Evolutionary conservation across 768 basidiomycete species (phyloP).

Genomic region (Mycena haematopus): DNA sequence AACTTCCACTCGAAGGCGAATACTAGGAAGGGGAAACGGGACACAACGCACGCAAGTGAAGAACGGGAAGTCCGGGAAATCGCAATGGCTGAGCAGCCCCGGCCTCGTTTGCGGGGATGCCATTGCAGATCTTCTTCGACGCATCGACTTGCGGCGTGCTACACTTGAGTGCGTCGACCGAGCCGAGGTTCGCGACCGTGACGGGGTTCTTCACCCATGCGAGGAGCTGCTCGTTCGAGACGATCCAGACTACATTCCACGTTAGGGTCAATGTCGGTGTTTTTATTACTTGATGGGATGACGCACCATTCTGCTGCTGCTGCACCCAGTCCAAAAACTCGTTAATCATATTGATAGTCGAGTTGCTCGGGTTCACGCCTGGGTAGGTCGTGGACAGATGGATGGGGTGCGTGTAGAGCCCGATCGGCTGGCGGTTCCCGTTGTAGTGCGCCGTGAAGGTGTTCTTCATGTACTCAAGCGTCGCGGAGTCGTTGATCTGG

Average conservation of each 20-base stretch:
- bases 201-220: slow-evolving; percentile 78
- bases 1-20: too few species aligned
- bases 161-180: slow-evolving; percentile 64
- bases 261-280: background rate
- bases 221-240: slow-evolving; percentile 73
- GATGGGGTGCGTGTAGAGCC: slow-evolving; percentile 83
- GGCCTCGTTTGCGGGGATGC: slow-evolving; percentile 70
- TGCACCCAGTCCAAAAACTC: slow-evolving; percentile 85
- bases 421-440: slow-evolving; percentile 78
- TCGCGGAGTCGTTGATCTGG: slow-evolving; percentile 62
- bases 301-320: slow-evolving; percentile 61
- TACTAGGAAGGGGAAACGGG: slow-evolving; percentile 36
- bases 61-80: slow-evolving; percentile 80
- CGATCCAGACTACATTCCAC: slow-evolving; percentile 65
- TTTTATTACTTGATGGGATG: background rate
- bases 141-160: slow-evolving; percentile 63
- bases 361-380: slow-evolving; percentile 55
- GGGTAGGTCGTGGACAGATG: slow-evolving; percentile 65
- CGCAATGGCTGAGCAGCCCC: slow-evolving; percentile 65
- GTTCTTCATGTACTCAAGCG: slow-evolving; percentile 72
- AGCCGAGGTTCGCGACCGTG: slow-evolving; percentile 63
- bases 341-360: slow-evolving; percentile 79
- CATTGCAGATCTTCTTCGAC: slow-evolving; percentile 71
- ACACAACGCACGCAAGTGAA: slow-evolving; percentile 66
- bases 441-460: slow-evolving; percentile 80